Evolutionary conservation across 768 basidiomycete genomes (phyloP).

Genomic region (Leucogyrophana mollusca): DNA sequence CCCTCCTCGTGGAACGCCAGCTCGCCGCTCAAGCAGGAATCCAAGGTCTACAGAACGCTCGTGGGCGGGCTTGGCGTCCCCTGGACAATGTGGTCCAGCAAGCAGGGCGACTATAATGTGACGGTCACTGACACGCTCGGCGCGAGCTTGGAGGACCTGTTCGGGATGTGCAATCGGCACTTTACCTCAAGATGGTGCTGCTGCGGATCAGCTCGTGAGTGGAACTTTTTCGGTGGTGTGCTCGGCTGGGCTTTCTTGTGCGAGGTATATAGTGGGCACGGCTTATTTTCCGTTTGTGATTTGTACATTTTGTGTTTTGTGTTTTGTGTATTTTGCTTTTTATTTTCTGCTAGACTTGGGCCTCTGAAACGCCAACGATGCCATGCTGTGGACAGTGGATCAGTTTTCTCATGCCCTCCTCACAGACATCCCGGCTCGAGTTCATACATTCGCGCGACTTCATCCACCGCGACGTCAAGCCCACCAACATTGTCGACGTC

Average conservation of each 20-base stretch:
- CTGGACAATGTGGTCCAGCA: constrained; percentile 90
- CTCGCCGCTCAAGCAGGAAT: constrained; percentile 83
- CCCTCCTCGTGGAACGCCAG: too few species aligned
- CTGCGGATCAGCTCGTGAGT: constrained; percentile 93
- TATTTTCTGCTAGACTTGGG: background rate
- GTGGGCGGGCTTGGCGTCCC: constrained; percentile 89
- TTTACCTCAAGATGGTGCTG: constrained; percentile 95
- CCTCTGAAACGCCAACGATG: background rate
- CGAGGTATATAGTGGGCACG: constrained; percentile 16
- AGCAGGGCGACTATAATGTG: constrained; percentile 93
- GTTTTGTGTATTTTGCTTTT: background rate
- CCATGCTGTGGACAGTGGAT: background rate
- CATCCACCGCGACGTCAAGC: constrained; percentile 7
- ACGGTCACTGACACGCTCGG: constrained; percentile 97
- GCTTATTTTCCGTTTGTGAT: background rate
- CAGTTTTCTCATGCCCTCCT: constrained; percentile 4
- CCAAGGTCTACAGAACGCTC: constrained; percentile 88
- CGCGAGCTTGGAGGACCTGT: constrained; percentile 83
- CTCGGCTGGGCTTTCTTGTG: constrained; percentile 15
- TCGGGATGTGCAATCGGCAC: constrained; percentile 86
- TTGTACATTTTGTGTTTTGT: too few species aligned
- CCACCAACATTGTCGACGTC: constrained; percentile 4
- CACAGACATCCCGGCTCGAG: background rate
- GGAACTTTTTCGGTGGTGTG: constrained; percentile 6
- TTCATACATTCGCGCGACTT: constrained; percentile 4